A percentile compares a stretch with the other conserved stretches of the same genome.
These are phyloP conservation scores for Trametes gibbosa DNA, from an alignment of 768 basidiomycete genomes.

Conservation along the genomic window DNA sequence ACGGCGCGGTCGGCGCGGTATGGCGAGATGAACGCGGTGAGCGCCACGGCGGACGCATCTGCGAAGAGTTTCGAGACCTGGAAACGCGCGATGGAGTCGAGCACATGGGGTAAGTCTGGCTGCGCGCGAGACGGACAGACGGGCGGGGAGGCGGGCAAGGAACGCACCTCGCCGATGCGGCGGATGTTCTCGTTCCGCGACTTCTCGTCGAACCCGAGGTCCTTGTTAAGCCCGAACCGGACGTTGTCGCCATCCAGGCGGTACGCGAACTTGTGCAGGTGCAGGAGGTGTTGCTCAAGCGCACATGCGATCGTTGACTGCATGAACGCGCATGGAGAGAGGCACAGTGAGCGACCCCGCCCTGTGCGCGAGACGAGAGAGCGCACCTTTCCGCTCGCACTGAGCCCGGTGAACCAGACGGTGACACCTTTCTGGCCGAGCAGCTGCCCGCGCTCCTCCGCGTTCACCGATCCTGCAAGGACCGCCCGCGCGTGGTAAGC, in stretches of 20 bases:
- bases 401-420: slow-evolving; percentile 95
- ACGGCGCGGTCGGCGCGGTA: slow-evolving; percentile 82
- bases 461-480: slow-evolving; percentile 63
- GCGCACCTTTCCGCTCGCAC: slow-evolving; percentile 88
- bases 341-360: neutral
- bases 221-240: slow-evolving; percentile 94
- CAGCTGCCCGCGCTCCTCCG: slow-evolving; percentile 61
- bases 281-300: slow-evolving; percentile 91
- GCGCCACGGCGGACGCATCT: slow-evolving; percentile 77
- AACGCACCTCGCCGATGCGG: slow-evolving; percentile 85
- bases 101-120: neutral
- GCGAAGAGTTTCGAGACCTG: slow-evolving; percentile 95
- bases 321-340: neutral
- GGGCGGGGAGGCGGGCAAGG: neutral
- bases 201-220: slow-evolving; percentile 89
- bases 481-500: too few relatives aligned
- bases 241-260: slow-evolving; percentile 96
- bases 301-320: slow-evolving; percentile 98
- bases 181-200: slow-evolving; percentile 96
- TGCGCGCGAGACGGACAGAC: neutral
- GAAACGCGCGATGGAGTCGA: too few relatives aligned
- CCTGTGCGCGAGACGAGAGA: neutral
- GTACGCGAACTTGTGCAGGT: slow-evolving; percentile 81
- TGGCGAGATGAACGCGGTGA: slow-evolving; percentile 99
- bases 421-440: slow-evolving; percentile 85